A percentile compares a stretch with the other conserved stretches of the same genome.
Conservation (phyloP, 169 alveolate species). For the Cystoisospora suis region DNA sequence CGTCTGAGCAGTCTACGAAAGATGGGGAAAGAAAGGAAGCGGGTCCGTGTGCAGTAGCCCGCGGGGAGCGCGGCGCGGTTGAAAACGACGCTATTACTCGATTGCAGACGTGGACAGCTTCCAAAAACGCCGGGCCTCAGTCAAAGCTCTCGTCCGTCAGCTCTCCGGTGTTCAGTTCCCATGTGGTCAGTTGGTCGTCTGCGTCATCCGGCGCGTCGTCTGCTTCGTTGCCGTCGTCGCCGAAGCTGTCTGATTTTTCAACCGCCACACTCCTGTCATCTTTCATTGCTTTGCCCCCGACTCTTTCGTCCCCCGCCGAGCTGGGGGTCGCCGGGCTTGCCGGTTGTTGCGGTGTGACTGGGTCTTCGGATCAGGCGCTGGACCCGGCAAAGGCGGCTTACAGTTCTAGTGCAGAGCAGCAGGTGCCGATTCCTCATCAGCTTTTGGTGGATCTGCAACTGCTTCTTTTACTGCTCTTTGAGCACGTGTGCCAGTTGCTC, state of each 20-base stretch:
- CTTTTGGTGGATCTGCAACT: slow-evolving; percentile 51
- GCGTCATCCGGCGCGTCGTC: neutral
- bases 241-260: neutral
- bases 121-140: too few relatives aligned
- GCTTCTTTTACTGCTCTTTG: slow-evolving; percentile 48
- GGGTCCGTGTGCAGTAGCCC: too few relatives aligned
- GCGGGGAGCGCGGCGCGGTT: too few relatives aligned
- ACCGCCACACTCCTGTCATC: neutral
- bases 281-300: neutral
- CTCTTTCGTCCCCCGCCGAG: neutral
- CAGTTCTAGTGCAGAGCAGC: neutral
- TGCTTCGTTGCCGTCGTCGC: neutral
- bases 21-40: too few relatives aligned
- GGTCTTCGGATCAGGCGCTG: neutral
- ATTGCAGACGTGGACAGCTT: too few relatives aligned
- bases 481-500: slow-evolving; percentile 36
- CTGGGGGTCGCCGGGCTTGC: neutral
- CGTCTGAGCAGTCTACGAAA: too few relatives aligned
- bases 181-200: neutral
- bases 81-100: too few relatives aligned
- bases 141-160: too few relatives aligned
- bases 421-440: slow-evolving; percentile 24
- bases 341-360: neutral
- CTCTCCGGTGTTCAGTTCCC: too few relatives aligned
- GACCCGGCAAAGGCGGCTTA: neutral